phyloP scores from a whole-genome alignment of 73 alveolate genomes.

The Symbiodinium pilosum region DNA sequence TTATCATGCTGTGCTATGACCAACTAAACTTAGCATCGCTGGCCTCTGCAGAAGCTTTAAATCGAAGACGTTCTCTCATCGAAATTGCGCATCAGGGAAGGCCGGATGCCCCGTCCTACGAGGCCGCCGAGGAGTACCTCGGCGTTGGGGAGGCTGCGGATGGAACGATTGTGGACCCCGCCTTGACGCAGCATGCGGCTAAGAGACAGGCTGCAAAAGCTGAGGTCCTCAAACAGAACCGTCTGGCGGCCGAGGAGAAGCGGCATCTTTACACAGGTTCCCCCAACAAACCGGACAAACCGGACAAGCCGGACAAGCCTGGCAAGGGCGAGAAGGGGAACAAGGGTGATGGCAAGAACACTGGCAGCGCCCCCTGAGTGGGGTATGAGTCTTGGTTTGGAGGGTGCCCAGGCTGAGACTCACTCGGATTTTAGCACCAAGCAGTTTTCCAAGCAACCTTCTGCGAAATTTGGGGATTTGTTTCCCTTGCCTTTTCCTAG shows the following conservation, averaged over 20 bases:
- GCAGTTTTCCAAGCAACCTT: neutral
- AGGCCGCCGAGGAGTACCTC: neutral
- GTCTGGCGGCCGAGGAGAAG: neutral
- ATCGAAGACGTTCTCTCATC: neutral
- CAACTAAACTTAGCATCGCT: neutral
- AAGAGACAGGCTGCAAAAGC: neutral
- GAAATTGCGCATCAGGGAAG: neutral
- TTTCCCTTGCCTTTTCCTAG: neutral
- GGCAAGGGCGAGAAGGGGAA: neutral
- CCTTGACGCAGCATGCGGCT: neutral
- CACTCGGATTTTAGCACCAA: neutral
- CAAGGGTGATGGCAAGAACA: neutral
- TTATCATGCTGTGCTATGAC: neutral
- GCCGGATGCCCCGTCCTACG: neutral
- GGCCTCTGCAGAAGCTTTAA: neutral
- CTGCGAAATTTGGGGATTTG: constrained; percentile 15
- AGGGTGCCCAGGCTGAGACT: neutral
- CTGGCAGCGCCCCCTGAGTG: neutral
- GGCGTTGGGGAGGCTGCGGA: neutral
- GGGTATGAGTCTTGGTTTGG: neutral
- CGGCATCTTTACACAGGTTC: neutral
- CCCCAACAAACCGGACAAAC: neutral
- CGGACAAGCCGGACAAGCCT: no score
- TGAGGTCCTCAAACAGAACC: neutral
- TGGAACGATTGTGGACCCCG: neutral